These are phyloP conservation scores for Boletus mariae DNA, from an alignment of 1,284 basidiomycete species.

Conservation along the genomic window DNA sequence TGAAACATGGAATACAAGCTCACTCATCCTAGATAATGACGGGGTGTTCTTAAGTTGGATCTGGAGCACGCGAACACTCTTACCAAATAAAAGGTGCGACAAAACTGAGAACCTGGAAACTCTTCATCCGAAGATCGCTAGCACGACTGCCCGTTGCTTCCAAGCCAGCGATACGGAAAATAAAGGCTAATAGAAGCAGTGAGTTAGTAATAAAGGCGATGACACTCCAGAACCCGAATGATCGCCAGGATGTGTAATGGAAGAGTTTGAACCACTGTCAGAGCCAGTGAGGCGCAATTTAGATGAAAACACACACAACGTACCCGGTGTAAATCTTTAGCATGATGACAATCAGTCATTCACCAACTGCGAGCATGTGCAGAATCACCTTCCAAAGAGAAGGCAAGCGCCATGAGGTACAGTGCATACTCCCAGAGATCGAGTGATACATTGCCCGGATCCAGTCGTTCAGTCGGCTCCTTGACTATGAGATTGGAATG, in stretches of 20 bases:
- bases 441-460: slow-evolving; percentile 46
- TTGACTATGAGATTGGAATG: slow-evolving; percentile 40
- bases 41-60: not conserved
- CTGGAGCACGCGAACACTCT: slow-evolving; percentile 24
- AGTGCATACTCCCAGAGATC: slow-evolving; percentile 78
- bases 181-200: slow-evolving; percentile 71
- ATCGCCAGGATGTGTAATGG: slow-evolving; percentile 63
- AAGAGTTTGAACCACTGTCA: slow-evolving; percentile 62
- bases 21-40: slow-evolving; percentile 66
- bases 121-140: slow-evolving; percentile 53
- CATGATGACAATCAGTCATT: slow-evolving; percentile 3
- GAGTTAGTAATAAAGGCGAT: slow-evolving; percentile 70
- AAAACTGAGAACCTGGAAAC: slow-evolving; percentile 86
- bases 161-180: slow-evolving; percentile 68
- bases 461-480: slow-evolving; percentile 65
- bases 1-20: slow-evolving; percentile 29
- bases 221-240: slow-evolving; percentile 80
- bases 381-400: slow-evolving; percentile 68
- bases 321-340: slow-evolving; percentile 66
- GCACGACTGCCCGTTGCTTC: slow-evolving; percentile 38
- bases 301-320: not conserved
- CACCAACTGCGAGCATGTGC: not conserved
- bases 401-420: slow-evolving; percentile 75
- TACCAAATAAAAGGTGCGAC: slow-evolving; percentile 85
- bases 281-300: not conserved